phyloP scores from a whole-genome alignment of 768 basidiomycete species.

The Tephrocybe sp. region DNA sequence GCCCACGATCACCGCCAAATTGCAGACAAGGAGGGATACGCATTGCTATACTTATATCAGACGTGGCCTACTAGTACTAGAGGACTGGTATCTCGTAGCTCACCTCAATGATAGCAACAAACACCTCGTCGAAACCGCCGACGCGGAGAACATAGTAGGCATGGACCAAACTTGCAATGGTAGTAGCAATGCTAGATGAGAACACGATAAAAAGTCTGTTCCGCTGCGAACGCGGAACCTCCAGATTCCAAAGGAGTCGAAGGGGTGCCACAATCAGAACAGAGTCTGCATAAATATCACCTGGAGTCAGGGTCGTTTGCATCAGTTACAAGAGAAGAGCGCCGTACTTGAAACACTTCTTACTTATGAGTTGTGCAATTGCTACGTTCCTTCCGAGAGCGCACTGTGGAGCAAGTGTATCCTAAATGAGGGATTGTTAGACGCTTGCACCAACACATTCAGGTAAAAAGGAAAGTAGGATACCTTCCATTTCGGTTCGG shows the following conservation, averaged over 20 bases:
- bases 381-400: constrained; percentile 39
- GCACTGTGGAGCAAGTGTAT: constrained; percentile 32
- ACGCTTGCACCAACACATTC: background rate
- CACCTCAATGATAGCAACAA: constrained; percentile 38
- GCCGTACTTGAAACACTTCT: constrained; percentile 16
- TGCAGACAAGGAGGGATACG: constrained; percentile 40
- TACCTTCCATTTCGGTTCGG: constrained; percentile 23
- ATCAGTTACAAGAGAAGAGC: no score
- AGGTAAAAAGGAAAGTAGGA: background rate
- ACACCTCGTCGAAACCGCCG: constrained; percentile 22
- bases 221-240: constrained; percentile 29
- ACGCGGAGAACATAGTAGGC: constrained; percentile 28
- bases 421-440: constrained; percentile 16
- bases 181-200: constrained; percentile 40
- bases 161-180: constrained; percentile 35
- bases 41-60: constrained; percentile 23
- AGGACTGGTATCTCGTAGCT: background rate
- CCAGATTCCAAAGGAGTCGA: constrained; percentile 38
- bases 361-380: constrained; percentile 46
- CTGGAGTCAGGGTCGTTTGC: constrained; percentile 28
- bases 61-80: background rate
- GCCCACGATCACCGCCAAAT: constrained; percentile 37
- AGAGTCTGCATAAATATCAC: constrained; percentile 40
- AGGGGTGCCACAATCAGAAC: constrained; percentile 44
- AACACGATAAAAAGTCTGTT: constrained; percentile 42